phyloP scores from a whole-genome alignment of 1,284 basidiomycete species.

The Ceratobasidium sp. region DNA sequence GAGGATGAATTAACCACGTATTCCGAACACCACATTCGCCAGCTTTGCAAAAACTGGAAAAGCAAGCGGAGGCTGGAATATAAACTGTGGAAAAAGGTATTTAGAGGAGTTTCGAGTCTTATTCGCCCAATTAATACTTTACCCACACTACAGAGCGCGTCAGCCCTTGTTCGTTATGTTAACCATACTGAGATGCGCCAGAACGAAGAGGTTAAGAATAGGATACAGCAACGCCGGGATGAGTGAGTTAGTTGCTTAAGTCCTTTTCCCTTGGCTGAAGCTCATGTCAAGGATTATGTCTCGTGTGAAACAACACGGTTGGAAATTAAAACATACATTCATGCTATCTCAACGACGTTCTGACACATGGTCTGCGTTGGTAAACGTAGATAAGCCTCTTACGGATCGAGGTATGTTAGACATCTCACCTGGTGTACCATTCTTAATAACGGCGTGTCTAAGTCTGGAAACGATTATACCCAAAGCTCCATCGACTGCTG shows the following conservation, averaged over 20 bases:
- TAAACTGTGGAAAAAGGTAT: slow-evolving; percentile 10
- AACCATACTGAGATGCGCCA: neutral
- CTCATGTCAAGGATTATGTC: neutral
- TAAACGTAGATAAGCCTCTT: slow-evolving; percentile 5
- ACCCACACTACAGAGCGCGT: neutral
- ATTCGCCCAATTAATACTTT: neutral
- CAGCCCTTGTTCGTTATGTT: slow-evolving; percentile 18
- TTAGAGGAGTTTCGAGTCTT: neutral
- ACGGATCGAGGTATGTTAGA: slow-evolving; percentile 26
- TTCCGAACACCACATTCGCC: neutral
- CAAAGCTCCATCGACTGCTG: slow-evolving; percentile 18
- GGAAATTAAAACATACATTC: neutral
- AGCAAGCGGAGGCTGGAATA: neutral
- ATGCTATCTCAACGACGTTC: slow-evolving; percentile 3
- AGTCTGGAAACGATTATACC: slow-evolving; percentile 34
- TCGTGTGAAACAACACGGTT: slow-evolving; percentile 14
- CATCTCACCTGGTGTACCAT: neutral
- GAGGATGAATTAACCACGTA: neutral
- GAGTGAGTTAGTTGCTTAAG: slow-evolving; percentile 18
- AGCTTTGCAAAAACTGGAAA: slow-evolving; percentile 14
- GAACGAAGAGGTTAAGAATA: neutral
- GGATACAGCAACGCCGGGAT: neutral
- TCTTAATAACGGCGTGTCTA: neutral
- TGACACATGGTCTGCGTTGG: neutral
- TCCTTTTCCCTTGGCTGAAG: neutral